Base-by-base conservation (phyloP, 495 filamentous ascomycete species). In the Penicillium tannophilum region DNA sequence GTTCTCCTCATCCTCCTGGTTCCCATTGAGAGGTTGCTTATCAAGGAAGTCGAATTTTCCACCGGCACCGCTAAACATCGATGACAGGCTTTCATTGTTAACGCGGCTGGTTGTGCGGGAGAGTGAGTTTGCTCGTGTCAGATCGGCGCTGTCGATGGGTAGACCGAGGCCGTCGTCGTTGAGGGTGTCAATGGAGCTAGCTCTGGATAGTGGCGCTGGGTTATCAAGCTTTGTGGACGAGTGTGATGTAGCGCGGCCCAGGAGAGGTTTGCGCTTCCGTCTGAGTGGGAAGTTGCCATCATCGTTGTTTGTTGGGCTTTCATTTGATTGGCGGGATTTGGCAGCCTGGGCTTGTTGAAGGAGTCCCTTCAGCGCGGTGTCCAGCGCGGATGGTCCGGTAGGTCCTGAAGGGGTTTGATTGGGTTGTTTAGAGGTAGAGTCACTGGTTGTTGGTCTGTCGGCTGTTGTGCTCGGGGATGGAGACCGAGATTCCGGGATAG, bases 141-240 rank as follows among this genome's bases (percentile, higher is more conserved):
- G 59, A 19, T 72, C 60, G 23, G 64, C 62, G 30, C 72, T 74
- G 46, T 80, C 79, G 10, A 81, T 52, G 14, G 75, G 72, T 45
- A 72, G 78, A 24, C 80, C 81, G 31, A 77, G 65, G 16, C 81
- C 81, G 50, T 84, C 81, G 31, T 80, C 81, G 59, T 84, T 82
- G n/a, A 82, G 65, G 10, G 80, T 82, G 52, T 82, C 81, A 55
- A 82, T 76, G 33, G 79, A 82, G 68, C 80, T 82, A 43, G 80
- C 81, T 43, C 79, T 79, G 26, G 78, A 81, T 52, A 66, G 60
- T 19, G 61, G 41, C 2, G 26, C 47, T 11, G 55, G 60, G 28
- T 54, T 58, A 6, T 72, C 70, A 33, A 60, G 17, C 28, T 54
- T 54, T 4, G 36, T 35, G 46, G 76, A 76, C 24, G 76, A 58